A percentile compares a stretch with the other conserved stretches of the same genome.
Evolutionary conservation across 176 grass and related monocot species (phyloP).

Genomic region (Bothriochloa decipiens): DNA sequence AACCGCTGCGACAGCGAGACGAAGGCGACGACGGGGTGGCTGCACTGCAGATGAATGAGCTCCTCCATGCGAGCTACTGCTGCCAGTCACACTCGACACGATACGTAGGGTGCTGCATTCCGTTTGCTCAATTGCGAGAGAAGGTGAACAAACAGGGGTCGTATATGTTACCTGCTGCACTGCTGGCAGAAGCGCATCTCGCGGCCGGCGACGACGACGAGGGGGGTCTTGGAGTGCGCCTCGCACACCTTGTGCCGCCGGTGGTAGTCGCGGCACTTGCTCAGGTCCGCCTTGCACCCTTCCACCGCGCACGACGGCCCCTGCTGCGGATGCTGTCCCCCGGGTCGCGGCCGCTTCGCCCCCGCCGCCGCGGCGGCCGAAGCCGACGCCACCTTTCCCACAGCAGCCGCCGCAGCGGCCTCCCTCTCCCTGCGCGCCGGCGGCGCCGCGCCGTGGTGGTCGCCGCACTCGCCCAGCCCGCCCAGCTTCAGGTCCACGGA

Average conservation of each 20-base stretch:
- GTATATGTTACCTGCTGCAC: conserved; percentile 74
- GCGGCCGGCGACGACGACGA: conserved; percentile 70
- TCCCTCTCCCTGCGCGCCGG: neutral
- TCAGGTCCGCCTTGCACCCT: conserved; percentile 82
- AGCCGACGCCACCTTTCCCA: neutral
- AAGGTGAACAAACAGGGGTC: neutral
- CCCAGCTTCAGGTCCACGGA: conserved; percentile 92
- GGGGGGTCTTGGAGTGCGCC: conserved; percentile 75
- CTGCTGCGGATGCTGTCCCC: conserved; percentile 3
- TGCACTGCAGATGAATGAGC: no score
- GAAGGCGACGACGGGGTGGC: no score
- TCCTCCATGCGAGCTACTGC: no score
- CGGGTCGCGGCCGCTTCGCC: conserved; percentile 41
- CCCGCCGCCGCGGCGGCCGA: neutral
- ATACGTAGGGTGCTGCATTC: neutral
- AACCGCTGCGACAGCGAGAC: no score
- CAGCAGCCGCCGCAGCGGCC: neutral
- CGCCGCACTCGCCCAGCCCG: conserved; percentile 42
- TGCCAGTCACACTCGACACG: no score
- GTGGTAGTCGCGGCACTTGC: conserved; percentile 90
- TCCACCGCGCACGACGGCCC: conserved; percentile 76
- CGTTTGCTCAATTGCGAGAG: no score
- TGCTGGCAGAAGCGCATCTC: conserved; percentile 97
- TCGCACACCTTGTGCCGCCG: conserved; percentile 87
- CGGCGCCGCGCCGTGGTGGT: neutral